Base-by-base conservation (phyloP, 441 rosid species). In the Jatropha podagrica region DNA sequence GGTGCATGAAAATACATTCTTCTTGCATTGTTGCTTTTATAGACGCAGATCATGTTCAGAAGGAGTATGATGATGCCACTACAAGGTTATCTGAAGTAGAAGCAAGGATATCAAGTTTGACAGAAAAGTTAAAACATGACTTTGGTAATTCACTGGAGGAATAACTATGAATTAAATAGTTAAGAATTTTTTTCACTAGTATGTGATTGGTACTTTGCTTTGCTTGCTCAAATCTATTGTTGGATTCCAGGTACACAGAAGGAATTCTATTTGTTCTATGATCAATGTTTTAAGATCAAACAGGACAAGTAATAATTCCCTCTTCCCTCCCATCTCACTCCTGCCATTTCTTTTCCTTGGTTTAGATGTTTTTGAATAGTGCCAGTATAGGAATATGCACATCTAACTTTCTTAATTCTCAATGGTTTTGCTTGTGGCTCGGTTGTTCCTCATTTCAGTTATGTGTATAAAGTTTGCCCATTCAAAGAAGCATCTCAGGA, bases 391-490 rank as follows among this genome's bases (percentile, higher is more conserved):
- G 70, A 67, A 20, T 41, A 69, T 9, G 8, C 40, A 32, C 52
- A 66, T 48, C 23, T 23, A 49, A 73, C 70, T 78, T 44, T 18
- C 15, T 51, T 5, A 51, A 74, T 49, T 68, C 37, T 73, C 14
- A 10, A 4, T 49, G 44, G 5, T 27, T 62, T 32, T 1, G 11
- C 17, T 32, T 27, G 32, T 49, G 63, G 20, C 52, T 52, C 52
- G 10, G 51, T 9, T 23, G 40, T 71, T 71, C 64, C 20, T 70
- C 63, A 1, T 71, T 76, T 78, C 86, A 96, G 99, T 87, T 94
- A 96, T 81, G 85, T 86, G 69, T 96, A 96, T 89, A 96, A 90
- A 86, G 91, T 94, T 62, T 96, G 98, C 81, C 95, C 86, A 38
- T 94, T 82, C 79, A 92, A 92, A 83, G 88, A 90, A 79, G 90